These are phyloP conservation scores for Cutaneotrichosporon sp. DNA, from an alignment of 1,284 basidiomycete species.

Conservation along the genomic window DNA sequence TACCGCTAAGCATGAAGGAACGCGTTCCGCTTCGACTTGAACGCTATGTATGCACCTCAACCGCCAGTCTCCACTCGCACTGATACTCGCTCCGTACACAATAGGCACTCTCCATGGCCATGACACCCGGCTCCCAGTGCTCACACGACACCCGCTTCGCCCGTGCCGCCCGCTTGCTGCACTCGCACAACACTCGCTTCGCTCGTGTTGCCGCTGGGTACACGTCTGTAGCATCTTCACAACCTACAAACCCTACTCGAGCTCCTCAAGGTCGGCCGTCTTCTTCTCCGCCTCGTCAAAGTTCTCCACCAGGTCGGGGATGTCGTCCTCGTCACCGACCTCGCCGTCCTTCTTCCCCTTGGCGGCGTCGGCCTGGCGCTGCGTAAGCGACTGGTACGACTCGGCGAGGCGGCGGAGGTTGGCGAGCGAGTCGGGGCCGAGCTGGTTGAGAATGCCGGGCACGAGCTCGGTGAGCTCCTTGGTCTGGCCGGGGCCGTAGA, in stretches of 20 bases:
- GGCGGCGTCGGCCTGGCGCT: conserved; percentile 68
- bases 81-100: too few species aligned
- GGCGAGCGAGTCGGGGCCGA: conserved; percentile 96
- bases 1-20: too few species aligned
- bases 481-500: conserved; percentile 92
- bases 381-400: conserved; percentile 93
- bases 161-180: too few species aligned
- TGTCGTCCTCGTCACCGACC: conserved; percentile 58
- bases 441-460: conserved; percentile 97
- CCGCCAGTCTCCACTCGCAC: too few species aligned
- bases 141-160: too few species aligned
- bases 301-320: conserved; percentile 90
- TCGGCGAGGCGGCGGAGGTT: conserved; percentile 95
- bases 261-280: conserved; percentile 59
- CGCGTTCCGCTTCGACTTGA: too few species aligned
- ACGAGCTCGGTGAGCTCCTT: conserved; percentile 99
- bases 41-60: too few species aligned
- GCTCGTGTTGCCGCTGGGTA: conserved; percentile 1
- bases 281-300: conserved; percentile 69
- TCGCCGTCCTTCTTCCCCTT: conserved; percentile 64
- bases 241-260: conserved; percentile 42
- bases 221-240: background rate
- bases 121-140: too few species aligned
- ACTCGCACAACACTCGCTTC: too few species aligned
- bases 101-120: too few species aligned